Percentiles rank a stretch among this genome's conserved stretches.
These are phyloP conservation scores for Inonotus hispidus DNA, from an alignment of 1,284 basidiomycete genomes.

Conservation along the genomic window DNA sequence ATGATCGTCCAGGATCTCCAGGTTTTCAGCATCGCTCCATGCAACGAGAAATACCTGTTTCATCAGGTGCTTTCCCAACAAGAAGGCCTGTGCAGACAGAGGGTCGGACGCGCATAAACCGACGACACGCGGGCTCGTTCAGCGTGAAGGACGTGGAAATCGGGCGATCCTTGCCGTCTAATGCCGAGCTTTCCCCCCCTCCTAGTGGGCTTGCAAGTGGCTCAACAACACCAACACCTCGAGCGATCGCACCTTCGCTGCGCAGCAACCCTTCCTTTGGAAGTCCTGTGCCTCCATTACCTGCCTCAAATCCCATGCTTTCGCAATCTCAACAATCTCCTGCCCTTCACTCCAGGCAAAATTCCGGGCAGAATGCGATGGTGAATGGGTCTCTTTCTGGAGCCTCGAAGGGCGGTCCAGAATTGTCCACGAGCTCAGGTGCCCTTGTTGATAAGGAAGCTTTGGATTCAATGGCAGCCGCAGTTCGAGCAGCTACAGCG, in stretches of 20 bases:
- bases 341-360: conserved; percentile 12
- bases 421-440: conserved; percentile 44
- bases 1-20: conserved; percentile 4
- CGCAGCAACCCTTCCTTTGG: not conserved
- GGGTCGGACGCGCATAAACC: conserved; percentile 38
- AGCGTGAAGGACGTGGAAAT: conserved; percentile 88
- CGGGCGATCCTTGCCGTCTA: conserved; percentile 74
- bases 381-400: conserved; percentile 7
- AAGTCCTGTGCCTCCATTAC: conserved; percentile 54
- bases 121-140: conserved; percentile 91
- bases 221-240: conserved; percentile 35
- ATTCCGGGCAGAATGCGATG: conserved; percentile 12
- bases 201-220: conserved; percentile 31
- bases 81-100: conserved; percentile 11
- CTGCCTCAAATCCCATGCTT: conserved; percentile 40
- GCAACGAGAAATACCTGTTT: conserved; percentile 28
- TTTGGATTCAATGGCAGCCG: conserved; percentile 59
- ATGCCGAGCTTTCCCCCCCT: conserved; percentile 35
- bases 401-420: conserved; percentile 27
- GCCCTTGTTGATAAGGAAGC: conserved; percentile 64
- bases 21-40: conserved; percentile 16
- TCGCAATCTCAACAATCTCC: not conserved
- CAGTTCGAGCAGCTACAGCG: conserved; percentile 62
- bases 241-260: conserved; percentile 22
- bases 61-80: conserved; percentile 19